Conservation (phyloP, 192 early-diverging fungal species). For the Podila minutissima region DNA sequence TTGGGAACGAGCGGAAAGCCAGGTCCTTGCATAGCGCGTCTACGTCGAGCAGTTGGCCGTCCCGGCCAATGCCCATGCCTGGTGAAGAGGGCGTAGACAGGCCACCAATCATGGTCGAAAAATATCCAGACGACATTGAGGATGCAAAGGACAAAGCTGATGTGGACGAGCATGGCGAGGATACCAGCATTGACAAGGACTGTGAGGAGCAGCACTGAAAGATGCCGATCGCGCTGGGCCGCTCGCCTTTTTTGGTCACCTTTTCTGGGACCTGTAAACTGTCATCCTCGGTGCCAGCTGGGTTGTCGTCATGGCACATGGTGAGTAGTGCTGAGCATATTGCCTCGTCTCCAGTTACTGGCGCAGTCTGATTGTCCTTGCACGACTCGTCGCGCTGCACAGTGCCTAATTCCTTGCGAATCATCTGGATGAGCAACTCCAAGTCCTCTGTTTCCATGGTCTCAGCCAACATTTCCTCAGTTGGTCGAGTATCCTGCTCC, state of each 20-base stretch:
- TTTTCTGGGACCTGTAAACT: background rate
- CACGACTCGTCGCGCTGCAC: background rate
- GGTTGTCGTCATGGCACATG: too few relatives aligned
- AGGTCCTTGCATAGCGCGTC: conserved; percentile 39
- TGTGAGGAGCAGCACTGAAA: background rate
- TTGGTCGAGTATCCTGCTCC: background rate
- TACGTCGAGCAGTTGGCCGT: conserved; percentile 27
- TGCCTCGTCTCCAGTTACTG: background rate
- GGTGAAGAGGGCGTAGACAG: conserved; percentile 11
- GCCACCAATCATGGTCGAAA: conserved; percentile 9
- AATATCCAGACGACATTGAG: conserved; percentile 4
- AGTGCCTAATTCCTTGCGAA: conserved; percentile 3
- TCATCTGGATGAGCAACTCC: conserved; percentile 13
- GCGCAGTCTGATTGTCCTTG: background rate
- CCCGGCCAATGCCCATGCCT: conserved; percentile 10
- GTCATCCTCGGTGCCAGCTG: background rate
- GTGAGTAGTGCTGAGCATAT: too few relatives aligned
- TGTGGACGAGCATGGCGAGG: conserved; percentile 1
- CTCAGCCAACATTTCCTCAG: background rate
- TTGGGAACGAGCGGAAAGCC: conserved; percentile 39
- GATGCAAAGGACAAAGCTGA: conserved; percentile 5
- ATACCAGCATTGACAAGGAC: background rate
- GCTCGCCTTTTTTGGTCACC: background rate
- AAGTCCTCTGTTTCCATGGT: background rate
- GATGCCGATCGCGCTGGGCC: background rate